Evolutionary conservation across 176 grass and related monocot species (phyloP).

Genomic region (Carex kokanica): DNA sequence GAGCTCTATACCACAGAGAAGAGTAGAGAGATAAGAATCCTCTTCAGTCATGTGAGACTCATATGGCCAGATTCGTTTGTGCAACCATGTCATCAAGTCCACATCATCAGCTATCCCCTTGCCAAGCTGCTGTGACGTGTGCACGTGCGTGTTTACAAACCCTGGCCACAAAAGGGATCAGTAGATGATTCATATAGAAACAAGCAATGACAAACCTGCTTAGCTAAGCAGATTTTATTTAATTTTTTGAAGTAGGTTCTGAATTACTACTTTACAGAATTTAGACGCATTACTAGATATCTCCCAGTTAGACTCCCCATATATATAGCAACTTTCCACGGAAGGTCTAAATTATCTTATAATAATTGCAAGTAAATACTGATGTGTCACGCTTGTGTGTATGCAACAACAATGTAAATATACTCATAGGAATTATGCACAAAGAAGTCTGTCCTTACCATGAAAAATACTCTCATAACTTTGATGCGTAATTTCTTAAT

Average conservation of each 20-base stretch:
- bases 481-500: background rate
- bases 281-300: background rate
- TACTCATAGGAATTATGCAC: background rate
- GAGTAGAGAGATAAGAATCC: conserved; percentile 80
- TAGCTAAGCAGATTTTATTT: background rate
- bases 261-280: background rate
- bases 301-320: background rate
- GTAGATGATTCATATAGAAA: background rate
- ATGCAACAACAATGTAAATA: background rate
- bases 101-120: conserved; percentile 88
- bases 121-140: conserved; percentile 93
- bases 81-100: conserved; percentile 81
- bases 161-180: conserved; percentile 35
- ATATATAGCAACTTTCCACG: too few species aligned
- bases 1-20: conserved; percentile 89
- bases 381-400: background rate
- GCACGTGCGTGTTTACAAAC: conserved; percentile 88
- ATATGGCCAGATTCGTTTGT: conserved; percentile 84
- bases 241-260: background rate
- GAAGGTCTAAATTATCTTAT: background rate
- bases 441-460: background rate
- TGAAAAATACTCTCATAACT: background rate
- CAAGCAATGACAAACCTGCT: background rate
- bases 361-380: background rate
- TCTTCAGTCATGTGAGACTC: conserved; percentile 91